Evolutionary conservation across 148 eudicot species (phyloP).

Genomic region (Persicaria maculosa): DNA sequence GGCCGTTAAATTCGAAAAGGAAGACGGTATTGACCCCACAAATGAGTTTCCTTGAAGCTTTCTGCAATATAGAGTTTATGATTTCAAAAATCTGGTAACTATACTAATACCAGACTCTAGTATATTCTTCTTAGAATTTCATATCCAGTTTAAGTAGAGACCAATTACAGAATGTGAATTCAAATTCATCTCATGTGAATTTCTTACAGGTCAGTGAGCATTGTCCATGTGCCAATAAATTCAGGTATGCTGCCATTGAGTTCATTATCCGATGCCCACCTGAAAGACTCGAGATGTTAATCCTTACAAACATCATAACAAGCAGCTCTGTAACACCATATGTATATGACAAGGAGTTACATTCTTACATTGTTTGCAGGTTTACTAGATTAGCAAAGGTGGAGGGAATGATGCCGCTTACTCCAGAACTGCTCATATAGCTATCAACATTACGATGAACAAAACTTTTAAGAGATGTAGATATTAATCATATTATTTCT

Average conservation of each 20-base stretch:
- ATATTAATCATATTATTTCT: background rate
- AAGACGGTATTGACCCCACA: slow-evolving; percentile 51
- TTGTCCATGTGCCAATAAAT: slow-evolving; percentile 62
- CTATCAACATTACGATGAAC: slow-evolving; percentile 26
- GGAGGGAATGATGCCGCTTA: slow-evolving; percentile 64
- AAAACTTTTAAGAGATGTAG: background rate
- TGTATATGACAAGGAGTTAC: background rate
- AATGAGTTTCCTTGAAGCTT: slow-evolving; percentile 61
- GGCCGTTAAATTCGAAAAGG: slow-evolving; percentile 36
- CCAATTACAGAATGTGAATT: background rate
- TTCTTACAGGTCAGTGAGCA: slow-evolving; percentile 40
- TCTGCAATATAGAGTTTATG: slow-evolving; percentile 20
- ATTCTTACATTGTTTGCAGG: slow-evolving; percentile 45
- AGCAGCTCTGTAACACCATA: background rate
- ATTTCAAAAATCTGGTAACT: background rate
- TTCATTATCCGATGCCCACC: slow-evolving; percentile 73
- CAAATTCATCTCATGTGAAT: background rate
- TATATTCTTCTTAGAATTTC: background rate
- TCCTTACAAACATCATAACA: background rate
- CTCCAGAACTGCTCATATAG: slow-evolving; percentile 59
- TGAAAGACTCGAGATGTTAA: slow-evolving; percentile 18
- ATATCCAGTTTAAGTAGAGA: background rate
- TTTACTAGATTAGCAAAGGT: slow-evolving; percentile 49
- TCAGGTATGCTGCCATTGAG: slow-evolving; percentile 67
- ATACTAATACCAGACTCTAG: background rate